Evolutionary conservation across 139 green algal species (phyloP), one percentile per base, ranked within the genome.

Genomic region (Chlorella sorokiniana): DNA sequence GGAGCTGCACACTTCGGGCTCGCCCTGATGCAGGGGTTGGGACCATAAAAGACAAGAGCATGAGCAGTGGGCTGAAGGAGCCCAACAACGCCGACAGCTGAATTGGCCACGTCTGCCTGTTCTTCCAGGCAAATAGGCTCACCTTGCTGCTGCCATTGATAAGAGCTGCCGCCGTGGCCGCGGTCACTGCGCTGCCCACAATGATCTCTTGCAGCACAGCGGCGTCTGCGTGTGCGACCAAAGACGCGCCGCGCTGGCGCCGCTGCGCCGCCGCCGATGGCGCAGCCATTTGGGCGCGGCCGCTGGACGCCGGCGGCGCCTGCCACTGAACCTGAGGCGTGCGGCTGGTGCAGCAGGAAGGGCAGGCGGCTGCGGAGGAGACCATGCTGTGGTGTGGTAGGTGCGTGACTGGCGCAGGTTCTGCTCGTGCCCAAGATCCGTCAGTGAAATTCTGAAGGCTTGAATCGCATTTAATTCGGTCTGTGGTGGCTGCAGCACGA

Each of bases 161-260:
- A 1, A 93, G 67, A 10, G 89, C 86, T 10, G 82, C 81, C 20
- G 83, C 61, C 5, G 88, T 84, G 29, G 88, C 82, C 23, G 54
- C 83, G 5, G 82, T 68, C 1, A 93, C 82, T 45, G 84, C 81
- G 7, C 89, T 75, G 9, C 89, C 89, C 3, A 93, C 85, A 22
- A 93, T 85, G 37, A 92, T 59, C 42, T 92, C 88, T 81, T 93
- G 87, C 81, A 79, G 59, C 23, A 6, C 31, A 5, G 27, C 6
- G 31, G 54, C 37, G 22, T 79, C 69, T 42, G 37, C 56, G 56
- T 31, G 56, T 33, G 18, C 16, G 18, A 65, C 18, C 16, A 33
- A 22, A 10, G 56, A 16, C 16, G 56, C 56, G 6, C 56, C 56
- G 29, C 56, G 11, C 14, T 56, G 56, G 18, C 56, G 56, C 56